Conservation (phyloP, 2,329 filamentous ascomycete genomes). For the Ilyonectria sp. region DNA sequence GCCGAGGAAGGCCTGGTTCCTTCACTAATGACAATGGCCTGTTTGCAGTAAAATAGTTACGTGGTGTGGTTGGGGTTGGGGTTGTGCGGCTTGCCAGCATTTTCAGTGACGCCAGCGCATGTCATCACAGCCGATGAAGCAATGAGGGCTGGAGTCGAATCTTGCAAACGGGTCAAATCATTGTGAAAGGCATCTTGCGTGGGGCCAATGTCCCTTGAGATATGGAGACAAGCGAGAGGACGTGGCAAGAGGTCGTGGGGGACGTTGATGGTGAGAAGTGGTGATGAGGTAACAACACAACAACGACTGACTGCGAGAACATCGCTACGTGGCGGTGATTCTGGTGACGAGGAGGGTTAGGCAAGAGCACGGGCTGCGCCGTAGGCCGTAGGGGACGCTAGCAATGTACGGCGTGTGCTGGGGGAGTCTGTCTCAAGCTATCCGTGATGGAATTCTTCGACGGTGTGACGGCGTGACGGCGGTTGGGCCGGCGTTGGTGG, state of each 20-base stretch:
- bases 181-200: background rate
- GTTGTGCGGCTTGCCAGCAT: background rate
- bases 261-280: slow-evolving; percentile 10
- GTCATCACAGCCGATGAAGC: background rate
- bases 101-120: background rate
- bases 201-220: background rate
- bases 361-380: slow-evolving; percentile 2
- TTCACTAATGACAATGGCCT: background rate
- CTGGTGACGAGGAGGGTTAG: slow-evolving; percentile 5
- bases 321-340: slow-evolving; percentile 27
- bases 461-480: slow-evolving; percentile 10
- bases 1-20: too few species aligned
- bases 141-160: background rate
- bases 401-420: slow-evolving; percentile 17
- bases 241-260: background rate
- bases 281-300: slow-evolving; percentile 6
- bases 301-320: slow-evolving; percentile 1
- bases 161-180: background rate
- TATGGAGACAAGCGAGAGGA: slow-evolving; percentile 1
- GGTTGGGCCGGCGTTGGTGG: slow-evolving; percentile 18
- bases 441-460: slow-evolving; percentile 20
- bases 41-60: background rate
- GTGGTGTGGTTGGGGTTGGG: background rate
- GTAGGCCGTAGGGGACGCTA: slow-evolving; percentile 3
- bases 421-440: slow-evolving; percentile 8